Evolutionary conservation across 148 eudicot species (phyloP).

Genomic region (Spergularia bocconei): DNA sequence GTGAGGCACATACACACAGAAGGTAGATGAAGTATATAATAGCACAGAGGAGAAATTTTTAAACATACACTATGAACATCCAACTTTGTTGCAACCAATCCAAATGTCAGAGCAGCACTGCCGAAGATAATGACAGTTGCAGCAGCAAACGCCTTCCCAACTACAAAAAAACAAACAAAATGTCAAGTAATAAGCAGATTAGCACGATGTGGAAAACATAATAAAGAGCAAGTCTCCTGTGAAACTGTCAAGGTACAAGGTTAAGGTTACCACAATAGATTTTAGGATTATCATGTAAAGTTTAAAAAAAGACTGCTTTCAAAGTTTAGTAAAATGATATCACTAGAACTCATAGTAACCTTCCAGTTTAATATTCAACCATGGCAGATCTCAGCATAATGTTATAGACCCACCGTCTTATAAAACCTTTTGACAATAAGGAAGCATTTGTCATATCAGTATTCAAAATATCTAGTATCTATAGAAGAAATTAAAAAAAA

Average conservation of each 20-base stretch:
- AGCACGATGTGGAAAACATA: not conserved
- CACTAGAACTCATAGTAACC: too few species aligned
- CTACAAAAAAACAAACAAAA: constrained; percentile 36
- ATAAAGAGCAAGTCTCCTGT: not conserved
- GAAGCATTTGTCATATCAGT: not conserved
- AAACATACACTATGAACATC: constrained; percentile 65
- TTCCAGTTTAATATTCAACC: too few species aligned
- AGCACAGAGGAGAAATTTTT: not conserved
- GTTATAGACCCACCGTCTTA: too few species aligned
- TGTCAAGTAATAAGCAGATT: not conserved
- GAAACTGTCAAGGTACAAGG: too few species aligned
- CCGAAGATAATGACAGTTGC: constrained; percentile 81
- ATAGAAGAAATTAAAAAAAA: not conserved
- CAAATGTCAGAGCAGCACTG: constrained; percentile 55
- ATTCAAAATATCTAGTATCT: not conserved
- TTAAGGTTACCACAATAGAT: too few species aligned
- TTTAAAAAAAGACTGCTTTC: too few species aligned
- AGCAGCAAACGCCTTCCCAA: constrained; percentile 79
- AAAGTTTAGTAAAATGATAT: too few species aligned
- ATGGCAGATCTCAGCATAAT: too few species aligned
- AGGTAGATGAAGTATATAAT: not conserved
- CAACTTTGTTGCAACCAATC: constrained; percentile 57
- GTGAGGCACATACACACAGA: not conserved
- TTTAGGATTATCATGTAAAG: too few species aligned
- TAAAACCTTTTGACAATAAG: not conserved